A percentile compares a stretch with the other conserved stretches of the same genome.
These are phyloP conservation scores for Kwoniella mangroviensis DNA, from an alignment of 768 basidiomycete genomes.

Conservation along the genomic window DNA sequence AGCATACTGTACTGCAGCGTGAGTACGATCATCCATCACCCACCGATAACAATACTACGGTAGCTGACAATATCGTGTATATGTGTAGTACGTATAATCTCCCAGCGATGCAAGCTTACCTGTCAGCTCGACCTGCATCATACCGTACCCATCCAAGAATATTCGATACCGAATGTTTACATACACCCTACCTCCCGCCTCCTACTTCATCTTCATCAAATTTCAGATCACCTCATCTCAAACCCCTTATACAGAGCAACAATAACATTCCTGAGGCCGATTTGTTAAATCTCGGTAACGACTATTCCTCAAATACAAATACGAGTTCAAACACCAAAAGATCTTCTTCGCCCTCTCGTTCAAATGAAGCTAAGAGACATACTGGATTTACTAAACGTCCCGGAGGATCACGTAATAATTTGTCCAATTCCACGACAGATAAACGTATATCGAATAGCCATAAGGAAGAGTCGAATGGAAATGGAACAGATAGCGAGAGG, in stretches of 20 bases:
- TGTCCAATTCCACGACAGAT: constrained; percentile 57
- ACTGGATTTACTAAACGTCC: constrained; percentile 54
- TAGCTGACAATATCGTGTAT: background rate
- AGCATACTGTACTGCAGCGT: constrained; percentile 93
- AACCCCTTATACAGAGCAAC: constrained; percentile 32
- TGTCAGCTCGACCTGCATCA: constrained; percentile 76
- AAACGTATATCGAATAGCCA: background rate
- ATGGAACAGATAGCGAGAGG: constrained; percentile 34
- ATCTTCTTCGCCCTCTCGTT: constrained; percentile 17
- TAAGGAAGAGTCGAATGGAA: constrained; percentile 32
- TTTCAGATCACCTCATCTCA: constrained; percentile 45
- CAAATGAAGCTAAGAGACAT: constrained; percentile 31
- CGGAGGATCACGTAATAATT: constrained; percentile 60
- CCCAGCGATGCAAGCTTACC: constrained; percentile 83
- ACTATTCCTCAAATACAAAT: background rate
- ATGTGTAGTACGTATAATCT: constrained; percentile 79
- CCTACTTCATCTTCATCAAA: constrained; percentile 50
- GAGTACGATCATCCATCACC: constrained; percentile 38
- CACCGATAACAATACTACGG: too few species aligned
- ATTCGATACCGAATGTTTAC: constrained; percentile 85
- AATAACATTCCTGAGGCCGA: constrained; percentile 48
- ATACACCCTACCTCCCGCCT: constrained; percentile 80
- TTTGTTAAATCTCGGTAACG: constrained; percentile 45
- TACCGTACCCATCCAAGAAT: constrained; percentile 85
- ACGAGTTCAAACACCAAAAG: constrained; percentile 6